Evolutionary conservation across 371 early-diverging fungal genomes (phyloP), one percentile per base, ranked within the genome.

Genomic region (Syncephalastrum sp.): DNA sequence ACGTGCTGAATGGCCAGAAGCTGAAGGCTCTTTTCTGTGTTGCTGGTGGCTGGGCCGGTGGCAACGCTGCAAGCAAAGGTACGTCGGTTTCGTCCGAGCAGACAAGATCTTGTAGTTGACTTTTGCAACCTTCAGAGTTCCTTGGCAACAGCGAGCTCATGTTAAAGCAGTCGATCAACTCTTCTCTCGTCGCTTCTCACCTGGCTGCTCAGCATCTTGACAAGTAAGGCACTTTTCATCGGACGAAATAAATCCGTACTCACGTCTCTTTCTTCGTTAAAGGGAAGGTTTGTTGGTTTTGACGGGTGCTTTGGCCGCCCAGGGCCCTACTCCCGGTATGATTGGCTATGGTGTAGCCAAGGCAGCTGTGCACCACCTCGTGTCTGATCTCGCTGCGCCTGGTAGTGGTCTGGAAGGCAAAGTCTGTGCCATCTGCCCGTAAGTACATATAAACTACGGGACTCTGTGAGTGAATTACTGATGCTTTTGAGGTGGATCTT

Each of bases 11-110:
- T 3, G 75, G 59, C 14, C 53, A 65, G 45, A 87, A 91, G 57
- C 70, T 92, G 12, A 90, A 90, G 54, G 95, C 92, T 5, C 77
- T 98, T 46, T 68, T 98, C 42, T 94, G 93, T 68, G 96, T 93
- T 5, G 97, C 98, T 33, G 98, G 98, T 53, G 98, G 98, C 27
- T 98, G 96, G 95, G 92, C 90, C 29, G 96, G 96, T 43, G 98
- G 98, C n/a, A 93, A 91, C 63, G 87, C 93, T 21, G 79, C 79
- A 7, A 82, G 79, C 64, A 62, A 74, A 55, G 85, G 91, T 91
- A 78, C 21, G 21, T 21, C 21, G 21, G 21, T 21, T 21, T 21
- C 21, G 21, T 21, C 21, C 21, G 21, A 21, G 21, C 21, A 21
- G 21, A 21, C 21, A 21, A 2, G 21, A 21, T 1, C 27, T 27